Conservation (phyloP, 352 stramenopile species). For the Detonula confervacea region DNA sequence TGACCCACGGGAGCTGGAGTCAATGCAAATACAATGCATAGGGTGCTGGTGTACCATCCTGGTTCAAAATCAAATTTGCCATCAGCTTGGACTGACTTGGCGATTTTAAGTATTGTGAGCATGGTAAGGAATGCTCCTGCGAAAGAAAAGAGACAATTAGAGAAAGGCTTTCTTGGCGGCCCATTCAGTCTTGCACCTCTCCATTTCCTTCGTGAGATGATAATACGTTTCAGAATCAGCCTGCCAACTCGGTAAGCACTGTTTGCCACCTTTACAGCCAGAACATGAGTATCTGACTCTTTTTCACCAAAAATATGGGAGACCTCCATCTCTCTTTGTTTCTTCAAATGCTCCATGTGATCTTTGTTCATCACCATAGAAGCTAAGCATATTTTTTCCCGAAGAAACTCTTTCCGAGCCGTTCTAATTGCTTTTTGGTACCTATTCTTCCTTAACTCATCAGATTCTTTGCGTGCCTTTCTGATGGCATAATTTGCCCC, state of each 20-base stretch:
- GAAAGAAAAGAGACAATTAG: too few species aligned
- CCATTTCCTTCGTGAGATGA: too few species aligned
- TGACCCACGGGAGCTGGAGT: constrained; percentile 26
- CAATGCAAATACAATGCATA: constrained; percentile 33
- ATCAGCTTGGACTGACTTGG: not conserved
- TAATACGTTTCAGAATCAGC: too few species aligned
- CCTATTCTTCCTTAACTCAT: not conserved
- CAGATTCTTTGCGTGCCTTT: constrained; percentile 3
- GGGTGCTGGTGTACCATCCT: not conserved
- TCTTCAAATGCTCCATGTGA: not conserved
- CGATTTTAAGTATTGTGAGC: constrained; percentile 12
- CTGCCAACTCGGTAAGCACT: too few species aligned
- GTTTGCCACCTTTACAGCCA: too few species aligned
- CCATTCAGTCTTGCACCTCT: too few species aligned
- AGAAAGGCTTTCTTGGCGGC: too few species aligned
- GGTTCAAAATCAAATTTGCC: constrained; percentile 2
- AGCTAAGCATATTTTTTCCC: not conserved
- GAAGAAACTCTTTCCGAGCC: not conserved
- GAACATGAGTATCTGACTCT: too few species aligned
- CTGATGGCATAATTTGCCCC: constrained; percentile 27
- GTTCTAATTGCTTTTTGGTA: constrained; percentile 14
- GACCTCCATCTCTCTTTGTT: not conserved
- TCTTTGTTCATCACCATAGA: not conserved
- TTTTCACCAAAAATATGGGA: too few species aligned
- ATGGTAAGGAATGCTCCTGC: constrained; percentile 31